Evolutionary conservation across 208 protist genomes (phyloP), one percentile per base, ranked within the genome.

Genomic region (Leishmania amazonensis): DNA sequence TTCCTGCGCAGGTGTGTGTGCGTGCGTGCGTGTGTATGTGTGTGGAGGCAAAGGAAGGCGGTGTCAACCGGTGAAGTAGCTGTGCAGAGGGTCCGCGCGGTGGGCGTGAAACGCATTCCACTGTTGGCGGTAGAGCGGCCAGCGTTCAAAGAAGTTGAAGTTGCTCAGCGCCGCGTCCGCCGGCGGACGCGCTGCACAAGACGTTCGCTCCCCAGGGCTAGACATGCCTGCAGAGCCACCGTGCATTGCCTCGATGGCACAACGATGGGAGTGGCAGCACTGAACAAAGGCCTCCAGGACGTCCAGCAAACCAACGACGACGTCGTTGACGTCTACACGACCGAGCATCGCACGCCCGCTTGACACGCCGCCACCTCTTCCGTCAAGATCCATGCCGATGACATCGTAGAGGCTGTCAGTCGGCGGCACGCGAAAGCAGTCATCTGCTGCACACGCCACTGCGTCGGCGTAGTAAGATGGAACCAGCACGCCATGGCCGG

Each of bases 401-500:
- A 24, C 40, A 21, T 79, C 74, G 51, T 68, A 60, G 28, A 84
- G 35, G 11, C 9, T 17, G 17, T 75, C 74, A 42, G 28, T 19
- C 42, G 9, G 19, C 38, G 15, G 74, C 24, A 49, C n/a, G 8
- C 51, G n/a, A 35, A 81, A 51, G 49, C 82, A 81, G 24, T 19
- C 72, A 45, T 85, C 82, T 11, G 42, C 54, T 8, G 11, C 64
- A 57, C 70, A 53, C 38, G 47, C 35, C 2, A 79, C 72, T 2
- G 68, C 35, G 35, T 49, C 7, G 2, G 76, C 75, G 54, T 76
- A 72, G 47, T 93, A 93, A 38, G 89, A 72, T 31, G 76, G 80
- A 21, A 93, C 82, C 42, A 90, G 81, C 13, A 90, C 72, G 40
- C 87, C 80, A 65, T 86, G 90, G 1, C 90, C 90, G 11, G 84